Evolutionary conservation across 495 filamentous ascomycete species (phyloP).

Genomic region (Penicillium coffeae): DNA sequence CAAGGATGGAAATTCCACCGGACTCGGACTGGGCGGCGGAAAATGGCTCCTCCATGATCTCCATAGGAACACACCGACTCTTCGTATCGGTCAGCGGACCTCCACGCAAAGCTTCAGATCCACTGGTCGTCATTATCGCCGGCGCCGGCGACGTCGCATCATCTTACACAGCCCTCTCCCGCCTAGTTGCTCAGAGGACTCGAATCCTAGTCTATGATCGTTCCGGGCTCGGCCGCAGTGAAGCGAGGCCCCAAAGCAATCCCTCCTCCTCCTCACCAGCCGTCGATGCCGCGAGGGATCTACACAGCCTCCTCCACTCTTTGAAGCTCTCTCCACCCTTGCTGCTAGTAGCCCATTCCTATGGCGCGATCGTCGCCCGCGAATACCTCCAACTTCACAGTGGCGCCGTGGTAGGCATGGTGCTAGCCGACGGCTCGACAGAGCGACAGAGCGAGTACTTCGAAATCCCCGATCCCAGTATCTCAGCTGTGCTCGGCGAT

Average conservation of each 20-base stretch:
- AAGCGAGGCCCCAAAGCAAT: slow-evolving; percentile 16
- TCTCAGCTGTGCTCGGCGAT: slow-evolving; percentile 28
- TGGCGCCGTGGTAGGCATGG: slow-evolving; percentile 33
- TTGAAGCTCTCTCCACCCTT: slow-evolving; percentile 27
- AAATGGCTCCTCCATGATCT: slow-evolving; percentile 16
- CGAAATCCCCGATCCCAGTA: slow-evolving; percentile 25
- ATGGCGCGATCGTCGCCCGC: slow-evolving; percentile 49
- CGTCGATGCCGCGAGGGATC: slow-evolving; percentile 26
- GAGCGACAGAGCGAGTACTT: slow-evolving; percentile 34
- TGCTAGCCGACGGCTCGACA: slow-evolving; percentile 35
- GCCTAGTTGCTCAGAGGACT: slow-evolving; percentile 22
- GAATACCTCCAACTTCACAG: slow-evolving; percentile 38
- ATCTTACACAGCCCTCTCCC: slow-evolving; percentile 38
- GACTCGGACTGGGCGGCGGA: not conserved
- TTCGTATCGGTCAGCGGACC: slow-evolving; percentile 25
- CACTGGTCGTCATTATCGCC: slow-evolving; percentile 41
- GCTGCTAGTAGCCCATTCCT: slow-evolving; percentile 49
- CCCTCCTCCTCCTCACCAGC: slow-evolving; percentile 8
- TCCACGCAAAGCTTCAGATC: slow-evolving; percentile 17
- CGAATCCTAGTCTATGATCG: slow-evolving; percentile 43
- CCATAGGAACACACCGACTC: slow-evolving; percentile 36
- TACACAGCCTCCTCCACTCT: slow-evolving; percentile 27
- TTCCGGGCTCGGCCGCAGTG: slow-evolving; percentile 35
- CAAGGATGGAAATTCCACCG: slow-evolving; percentile 1
- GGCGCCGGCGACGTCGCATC: slow-evolving; percentile 44